These are phyloP conservation scores for Heterobasidion annosum DNA, from an alignment of 1,284 basidiomycete genomes.

Conservation along the genomic window DNA sequence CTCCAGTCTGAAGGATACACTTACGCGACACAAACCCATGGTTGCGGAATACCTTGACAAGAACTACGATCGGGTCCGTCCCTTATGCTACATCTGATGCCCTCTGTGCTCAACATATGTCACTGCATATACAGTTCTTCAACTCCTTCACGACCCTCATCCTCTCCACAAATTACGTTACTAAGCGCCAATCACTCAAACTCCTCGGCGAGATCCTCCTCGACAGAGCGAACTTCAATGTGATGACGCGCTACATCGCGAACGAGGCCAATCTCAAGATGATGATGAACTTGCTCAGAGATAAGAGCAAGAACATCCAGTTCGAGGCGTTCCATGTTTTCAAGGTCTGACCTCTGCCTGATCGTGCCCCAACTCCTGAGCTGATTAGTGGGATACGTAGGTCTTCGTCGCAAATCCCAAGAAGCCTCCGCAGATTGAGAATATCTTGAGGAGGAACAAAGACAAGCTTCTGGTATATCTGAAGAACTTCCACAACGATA, in stretches of 20 bases:
- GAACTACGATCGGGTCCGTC: slow-evolving; percentile 86
- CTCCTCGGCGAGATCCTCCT: slow-evolving; percentile 96
- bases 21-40: slow-evolving; percentile 95
- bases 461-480: slow-evolving; percentile 89
- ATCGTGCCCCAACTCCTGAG: slow-evolving; percentile 1
- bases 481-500: slow-evolving; percentile 95
- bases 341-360: slow-evolving; percentile 57
- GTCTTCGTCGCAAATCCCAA: slow-evolving; percentile 99
- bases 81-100: neutral
- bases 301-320: slow-evolving; percentile 98
- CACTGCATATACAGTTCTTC: slow-evolving; percentile 69
- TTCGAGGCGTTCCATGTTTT: slow-evolving; percentile 99
- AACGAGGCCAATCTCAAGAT: slow-evolving; percentile 93
- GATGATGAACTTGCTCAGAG: slow-evolving; percentile 98
- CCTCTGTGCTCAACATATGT: neutral
- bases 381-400: slow-evolving; percentile 27
- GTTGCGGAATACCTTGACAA: slow-evolving; percentile 94
- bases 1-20: slow-evolving; percentile 91
- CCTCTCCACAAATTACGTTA: slow-evolving; percentile 93
- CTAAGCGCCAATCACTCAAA: slow-evolving; percentile 98
- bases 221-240: slow-evolving; percentile 94
- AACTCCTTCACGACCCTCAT: slow-evolving; percentile 89
- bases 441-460: slow-evolving; percentile 88
- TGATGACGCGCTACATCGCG: slow-evolving; percentile 98
- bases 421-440: slow-evolving; percentile 93